Percentiles rank a stretch among this genome's conserved stretches.
Evolutionary conservation across 2,329 filamentous ascomycete genomes (phyloP).

Genomic region (Colletotrichum destructivum): DNA sequence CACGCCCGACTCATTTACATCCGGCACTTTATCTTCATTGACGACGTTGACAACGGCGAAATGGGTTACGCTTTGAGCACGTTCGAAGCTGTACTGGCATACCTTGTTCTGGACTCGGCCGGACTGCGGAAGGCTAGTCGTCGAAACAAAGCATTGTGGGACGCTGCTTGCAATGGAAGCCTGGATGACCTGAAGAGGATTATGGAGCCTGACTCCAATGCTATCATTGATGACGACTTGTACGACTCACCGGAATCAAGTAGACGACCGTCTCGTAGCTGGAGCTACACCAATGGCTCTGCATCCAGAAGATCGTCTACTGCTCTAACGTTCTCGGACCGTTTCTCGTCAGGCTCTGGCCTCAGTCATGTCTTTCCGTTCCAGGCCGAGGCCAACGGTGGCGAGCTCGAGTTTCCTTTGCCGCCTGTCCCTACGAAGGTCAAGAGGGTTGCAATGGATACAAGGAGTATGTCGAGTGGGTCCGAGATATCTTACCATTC

Average conservation of each 20-base stretch:
- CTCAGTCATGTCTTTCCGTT: constrained; percentile 94
- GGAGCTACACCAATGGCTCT: constrained; percentile 63
- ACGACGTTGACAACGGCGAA: constrained; percentile 96
- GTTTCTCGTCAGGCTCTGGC: constrained; percentile 69
- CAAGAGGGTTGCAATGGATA: constrained; percentile 92
- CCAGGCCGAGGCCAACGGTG: constrained; percentile 61
- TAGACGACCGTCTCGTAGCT: constrained; percentile 62
- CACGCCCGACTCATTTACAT: constrained; percentile 95
- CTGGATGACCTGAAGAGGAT: constrained; percentile 82
- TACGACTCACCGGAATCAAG: constrained; percentile 59
- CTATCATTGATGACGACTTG: constrained; percentile 61
- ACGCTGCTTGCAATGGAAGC: constrained; percentile 84
- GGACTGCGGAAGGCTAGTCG: constrained; percentile 87
- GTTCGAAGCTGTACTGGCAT: constrained; percentile 92
- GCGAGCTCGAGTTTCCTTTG: constrained; percentile 47
- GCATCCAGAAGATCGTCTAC: constrained; percentile 60
- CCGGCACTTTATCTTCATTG: constrained; percentile 96
- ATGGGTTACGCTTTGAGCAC: constrained; percentile 97
- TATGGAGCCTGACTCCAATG: constrained; percentile 78
- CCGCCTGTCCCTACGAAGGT: constrained; percentile 57
- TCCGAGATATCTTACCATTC: constrained; percentile 90
- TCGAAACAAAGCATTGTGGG: constrained; percentile 89
- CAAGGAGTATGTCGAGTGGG: constrained; percentile 87
- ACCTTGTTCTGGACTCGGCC: constrained; percentile 86
- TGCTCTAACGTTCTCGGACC: constrained; percentile 60